Evolutionary conservation across 1,284 basidiomycete genomes (phyloP), one percentile per base, ranked within the genome.

Genomic region (Ceratobasidium sp.): DNA sequence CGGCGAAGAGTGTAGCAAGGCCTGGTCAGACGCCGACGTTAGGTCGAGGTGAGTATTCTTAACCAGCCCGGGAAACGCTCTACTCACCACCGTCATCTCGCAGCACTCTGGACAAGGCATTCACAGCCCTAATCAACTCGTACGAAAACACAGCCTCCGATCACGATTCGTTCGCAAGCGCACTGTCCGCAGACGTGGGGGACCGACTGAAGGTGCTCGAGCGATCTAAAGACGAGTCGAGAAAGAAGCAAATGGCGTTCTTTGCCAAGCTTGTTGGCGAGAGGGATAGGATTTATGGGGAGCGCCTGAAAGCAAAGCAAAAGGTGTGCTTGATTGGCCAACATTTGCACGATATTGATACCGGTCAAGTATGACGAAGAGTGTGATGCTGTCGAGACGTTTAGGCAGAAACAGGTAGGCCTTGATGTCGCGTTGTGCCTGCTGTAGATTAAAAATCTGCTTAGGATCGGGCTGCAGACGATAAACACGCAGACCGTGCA

Each of bases 251-350:
- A 81, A 80, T 84, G 64, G 82, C 83, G 71, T 89, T 87, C 76
- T 91, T 88, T 75, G 85, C 88, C 77, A 91, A 88, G 75, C 77
- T 92, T 22, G 77, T 92, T 1, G 78, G 82, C 5, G 90, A 92
- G 70, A 82, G 90, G 70, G 90, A 93, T 75, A 85, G 83, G 56
- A 77, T 83, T 47, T 90, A 90, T 74, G 77, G 79, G 35, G 89
- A 92, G 69, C 87, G 89, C 49, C 72, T 83, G 22, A 93, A 92
- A 90, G 85, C 79, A 71, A 92, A 92, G 77, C 86, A 87, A 76
- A 92, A 91, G 85, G 90, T 84, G 71, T 27, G 73, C 49, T 12
- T 68, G 34, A n/a, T 52, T 25, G 32, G 12, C 15, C 45, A 6
- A 20, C 8, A 7, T 45, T 55, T 8, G 7, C 38, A 25, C 45